phyloP scores from a whole-genome alignment of 257 asterid genomes.

The Nicotiana sylvestris region DNA sequence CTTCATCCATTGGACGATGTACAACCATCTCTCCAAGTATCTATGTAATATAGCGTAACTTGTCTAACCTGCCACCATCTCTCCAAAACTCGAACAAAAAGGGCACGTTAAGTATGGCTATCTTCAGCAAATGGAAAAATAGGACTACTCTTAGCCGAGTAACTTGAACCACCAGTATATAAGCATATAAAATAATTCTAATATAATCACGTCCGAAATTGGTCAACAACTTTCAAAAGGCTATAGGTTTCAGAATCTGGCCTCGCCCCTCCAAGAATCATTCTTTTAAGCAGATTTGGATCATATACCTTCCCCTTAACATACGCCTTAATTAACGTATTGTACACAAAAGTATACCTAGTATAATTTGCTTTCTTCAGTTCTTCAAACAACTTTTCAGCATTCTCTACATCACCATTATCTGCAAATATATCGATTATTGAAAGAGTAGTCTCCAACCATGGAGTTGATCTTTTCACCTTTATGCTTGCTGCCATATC shows the following conservation, averaged over 20 bases:
- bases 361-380: slow-evolving; percentile 53
- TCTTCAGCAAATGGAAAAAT: not conserved
- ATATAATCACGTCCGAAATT: slow-evolving; percentile 31
- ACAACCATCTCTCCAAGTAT: not conserved
- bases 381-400: slow-evolving; percentile 68
- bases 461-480: slow-evolving; percentile 64
- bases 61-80: slow-evolving; percentile 8
- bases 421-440: slow-evolving; percentile 57
- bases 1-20: slow-evolving; percentile 25
- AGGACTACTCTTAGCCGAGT: not conserved
- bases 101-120: not conserved
- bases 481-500: slow-evolving; percentile 31
- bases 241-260: slow-evolving; percentile 94
- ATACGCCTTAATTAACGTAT: slow-evolving; percentile 68
- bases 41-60: not conserved
- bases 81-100: not conserved
- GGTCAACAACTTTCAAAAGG: slow-evolving; percentile 65
- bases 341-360: slow-evolving; percentile 81
- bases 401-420: slow-evolving; percentile 56
- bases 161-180: not conserved
- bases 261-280: slow-evolving; percentile 86
- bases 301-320: slow-evolving; percentile 74
- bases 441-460: slow-evolving; percentile 69
- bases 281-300: slow-evolving; percentile 72
- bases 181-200: not conserved